A percentile compares a stretch with the other conserved stretches of the same genome.
Conservation (phyloP, 2,329 filamentous ascomycete genomes). For the Zymoseptoria passerinii region DNA sequence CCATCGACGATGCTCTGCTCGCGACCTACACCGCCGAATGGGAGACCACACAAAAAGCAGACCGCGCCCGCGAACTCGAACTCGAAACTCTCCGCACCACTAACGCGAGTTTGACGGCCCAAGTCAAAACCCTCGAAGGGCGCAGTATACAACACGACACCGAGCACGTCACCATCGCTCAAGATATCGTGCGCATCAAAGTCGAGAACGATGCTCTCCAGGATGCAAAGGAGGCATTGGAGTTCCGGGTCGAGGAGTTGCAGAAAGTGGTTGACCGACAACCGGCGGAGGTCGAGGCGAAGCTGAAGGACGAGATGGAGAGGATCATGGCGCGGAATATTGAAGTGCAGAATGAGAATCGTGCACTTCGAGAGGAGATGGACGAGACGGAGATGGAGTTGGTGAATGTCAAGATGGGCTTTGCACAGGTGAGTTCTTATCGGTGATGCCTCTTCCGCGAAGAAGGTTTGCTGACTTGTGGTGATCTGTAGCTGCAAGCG, state of each 20-base stretch:
- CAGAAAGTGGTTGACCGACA: constrained; percentile 82
- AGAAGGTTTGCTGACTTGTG: constrained; percentile 6
- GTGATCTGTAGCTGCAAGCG: constrained; percentile 34
- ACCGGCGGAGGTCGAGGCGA: constrained; percentile 71
- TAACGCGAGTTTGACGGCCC: constrained; percentile 60
- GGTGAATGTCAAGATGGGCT: constrained; percentile 88
- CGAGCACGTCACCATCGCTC: constrained; percentile 85
- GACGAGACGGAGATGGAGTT: constrained; percentile 85
- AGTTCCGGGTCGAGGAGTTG: constrained; percentile 75
- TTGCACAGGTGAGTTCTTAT: constrained; percentile 69
- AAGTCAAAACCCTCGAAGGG: constrained; percentile 79
- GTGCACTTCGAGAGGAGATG: constrained; percentile 78
- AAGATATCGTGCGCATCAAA: constrained; percentile 83
- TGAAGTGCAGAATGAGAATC: constrained; percentile 90
- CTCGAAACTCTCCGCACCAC: constrained; percentile 62
- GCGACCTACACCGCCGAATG: constrained; percentile 76
- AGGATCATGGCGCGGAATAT: constrained; percentile 85
- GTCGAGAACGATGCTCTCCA: constrained; percentile 85
- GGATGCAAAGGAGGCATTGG: constrained; percentile 83
- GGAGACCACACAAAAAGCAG: constrained; percentile 78
- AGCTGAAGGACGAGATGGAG: constrained; percentile 78
- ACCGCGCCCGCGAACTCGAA: constrained; percentile 76
- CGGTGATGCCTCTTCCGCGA: background rate
- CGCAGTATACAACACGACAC: constrained; percentile 79
- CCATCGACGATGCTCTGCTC: constrained; percentile 74